Evolutionary conservation across 2,329 filamentous ascomycete species (phyloP), one percentile per base, ranked within the genome.

Genomic region (Phyllosticta citriasiana): DNA sequence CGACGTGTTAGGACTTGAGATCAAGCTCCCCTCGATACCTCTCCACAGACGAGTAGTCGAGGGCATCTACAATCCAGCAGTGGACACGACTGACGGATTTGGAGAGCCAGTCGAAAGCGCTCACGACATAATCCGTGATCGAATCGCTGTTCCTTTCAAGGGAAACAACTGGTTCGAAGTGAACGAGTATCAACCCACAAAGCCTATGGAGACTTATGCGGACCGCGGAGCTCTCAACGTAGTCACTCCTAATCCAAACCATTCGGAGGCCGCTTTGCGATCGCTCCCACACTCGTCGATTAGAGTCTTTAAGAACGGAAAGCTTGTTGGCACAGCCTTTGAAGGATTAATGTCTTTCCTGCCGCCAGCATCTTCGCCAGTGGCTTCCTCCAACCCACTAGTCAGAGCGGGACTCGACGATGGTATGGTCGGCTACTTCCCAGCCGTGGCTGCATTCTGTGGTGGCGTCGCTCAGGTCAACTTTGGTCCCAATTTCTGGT

Each of bases 401-500:
- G 61, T 59, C 9, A 81, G 94, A 57, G 88, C 94, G 64, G 91
- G 91, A 27, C 85, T 96, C 64, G 94, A 99, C 70, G 94, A 99
- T 70, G 94, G 93, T 40, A 89, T 94, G 81, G 83, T 97, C 1
- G 95, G 94, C 10, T 99, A 99, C 76, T 96, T 96, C 70, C 94
- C 94, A 1, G 90, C 92, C 24, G 85, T 99, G 22, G 94, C 91
- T 67, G 88, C 94, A 24, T 97, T 97, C 76, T 86, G 89, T 53
- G 93, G 92, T 58, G 94, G 93, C 25, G 88, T 92, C 1, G 92
- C 89, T 16, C 89, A 97, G 73, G 87, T 93, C 68, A 97, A 97
- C 74, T 97, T 99, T 71, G 93, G 94, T 0, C 91, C 91, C 0
- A 82, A 94, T 33, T 97, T 96, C 78, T 97, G 92, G 91, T 88